phyloP scores from a whole-genome alignment of 1,284 basidiomycete species.

The Ustilago bromivora region DNA sequence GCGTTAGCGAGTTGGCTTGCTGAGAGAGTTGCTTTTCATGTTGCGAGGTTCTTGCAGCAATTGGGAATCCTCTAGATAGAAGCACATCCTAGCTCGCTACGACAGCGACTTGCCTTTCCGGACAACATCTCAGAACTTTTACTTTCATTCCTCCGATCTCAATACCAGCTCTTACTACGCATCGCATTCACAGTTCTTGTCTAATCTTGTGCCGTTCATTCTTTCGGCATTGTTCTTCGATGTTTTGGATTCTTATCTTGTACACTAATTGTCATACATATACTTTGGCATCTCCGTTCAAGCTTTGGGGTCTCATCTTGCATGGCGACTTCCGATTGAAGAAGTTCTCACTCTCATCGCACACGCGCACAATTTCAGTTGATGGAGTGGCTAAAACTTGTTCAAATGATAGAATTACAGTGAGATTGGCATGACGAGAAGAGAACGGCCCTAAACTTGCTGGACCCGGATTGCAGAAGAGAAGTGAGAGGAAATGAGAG shows the following conservation, averaged over 20 bases:
- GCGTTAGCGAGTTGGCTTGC: conserved; percentile 40
- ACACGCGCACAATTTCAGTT: background rate
- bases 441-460: background rate
- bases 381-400: background rate
- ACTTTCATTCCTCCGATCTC: background rate
- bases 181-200: background rate
- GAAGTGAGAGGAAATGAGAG: background rate
- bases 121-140: background rate
- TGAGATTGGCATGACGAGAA: conserved; percentile 2
- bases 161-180: background rate
- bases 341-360: background rate
- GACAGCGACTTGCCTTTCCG: background rate
- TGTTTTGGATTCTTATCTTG: background rate
- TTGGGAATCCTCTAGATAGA: conserved; percentile 25
- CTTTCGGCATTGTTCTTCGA: background rate
- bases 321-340: background rate
- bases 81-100: no score
- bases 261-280: background rate
- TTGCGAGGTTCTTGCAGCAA: conserved; percentile 19
- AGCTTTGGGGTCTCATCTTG: background rate
- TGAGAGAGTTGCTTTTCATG: conserved; percentile 23
- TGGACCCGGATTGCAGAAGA: background rate
- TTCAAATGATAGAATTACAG: conserved; percentile 13
- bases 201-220: background rate
- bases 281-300: background rate